A percentile compares a stretch with the other conserved stretches of the same genome.
Evolutionary conservation across 1,284 basidiomycete genomes (phyloP).

Genomic region (Pseudozyma pruni): DNA sequence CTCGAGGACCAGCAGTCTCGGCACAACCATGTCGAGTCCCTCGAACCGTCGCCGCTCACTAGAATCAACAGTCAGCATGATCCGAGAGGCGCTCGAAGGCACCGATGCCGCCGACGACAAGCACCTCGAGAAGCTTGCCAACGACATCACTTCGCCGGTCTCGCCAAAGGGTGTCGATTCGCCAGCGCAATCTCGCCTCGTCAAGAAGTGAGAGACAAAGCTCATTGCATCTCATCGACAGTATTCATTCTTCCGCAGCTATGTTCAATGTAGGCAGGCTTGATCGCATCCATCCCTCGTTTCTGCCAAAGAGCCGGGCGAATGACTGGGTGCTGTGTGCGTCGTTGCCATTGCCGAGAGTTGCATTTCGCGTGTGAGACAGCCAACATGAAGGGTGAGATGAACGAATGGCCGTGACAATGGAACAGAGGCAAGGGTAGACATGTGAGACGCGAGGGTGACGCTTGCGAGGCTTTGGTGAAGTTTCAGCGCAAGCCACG

Average conservation of each 20-base stretch:
- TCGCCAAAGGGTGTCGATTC: constrained; percentile 35
- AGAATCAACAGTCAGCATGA: constrained; percentile 95
- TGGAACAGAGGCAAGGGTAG: too few species aligned
- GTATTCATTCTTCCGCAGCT: not conserved
- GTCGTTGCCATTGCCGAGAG: not conserved
- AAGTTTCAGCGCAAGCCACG: constrained; percentile 30
- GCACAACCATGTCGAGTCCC: constrained; percentile 95
- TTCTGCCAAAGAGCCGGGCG: constrained; percentile 13
- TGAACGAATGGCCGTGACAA: not conserved
- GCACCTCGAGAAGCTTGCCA: constrained; percentile 56
- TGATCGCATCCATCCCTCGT: constrained; percentile 11
- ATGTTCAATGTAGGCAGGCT: constrained; percentile 9
- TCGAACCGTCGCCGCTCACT: constrained; percentile 89
- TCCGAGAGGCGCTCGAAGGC: constrained; percentile 73
- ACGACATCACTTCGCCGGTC: constrained; percentile 54
- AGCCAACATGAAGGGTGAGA: not conserved
- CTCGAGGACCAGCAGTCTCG: constrained; percentile 80
- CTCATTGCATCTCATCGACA: not conserved
- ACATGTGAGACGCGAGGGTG: too few species aligned
- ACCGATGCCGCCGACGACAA: constrained; percentile 56
- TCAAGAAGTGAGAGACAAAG: constrained; percentile 6
- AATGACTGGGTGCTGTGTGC: constrained; percentile 8
- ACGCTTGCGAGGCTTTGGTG: too few species aligned
- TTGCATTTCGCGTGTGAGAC: not conserved
- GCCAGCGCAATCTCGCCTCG: constrained; percentile 20